These are phyloP conservation scores for Sanghuangporus weigelae DNA, from an alignment of 1,284 basidiomycete species.

Conservation along the genomic window DNA sequence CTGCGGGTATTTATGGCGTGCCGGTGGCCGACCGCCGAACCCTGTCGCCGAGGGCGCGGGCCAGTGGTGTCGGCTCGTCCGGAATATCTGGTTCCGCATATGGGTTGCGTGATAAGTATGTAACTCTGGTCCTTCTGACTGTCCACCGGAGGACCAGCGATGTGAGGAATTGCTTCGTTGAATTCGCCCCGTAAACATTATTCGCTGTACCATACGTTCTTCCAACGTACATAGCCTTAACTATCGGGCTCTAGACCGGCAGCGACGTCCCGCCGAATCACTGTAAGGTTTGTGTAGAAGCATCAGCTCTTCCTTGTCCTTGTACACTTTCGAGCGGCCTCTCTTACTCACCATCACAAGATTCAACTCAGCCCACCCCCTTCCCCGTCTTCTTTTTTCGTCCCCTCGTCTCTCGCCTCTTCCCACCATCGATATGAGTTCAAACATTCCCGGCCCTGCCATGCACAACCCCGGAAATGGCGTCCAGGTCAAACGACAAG, in stretches of 20 bases:
- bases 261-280: background rate
- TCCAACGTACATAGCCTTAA: background rate
- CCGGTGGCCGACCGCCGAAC: background rate
- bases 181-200: background rate
- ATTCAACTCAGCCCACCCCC: slow-evolving; percentile 6
- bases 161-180: background rate
- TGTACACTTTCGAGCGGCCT: background rate
- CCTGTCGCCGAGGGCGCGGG: background rate
- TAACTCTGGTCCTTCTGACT: no score
- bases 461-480: slow-evolving; percentile 12
- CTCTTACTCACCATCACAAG: slow-evolving; percentile 9
- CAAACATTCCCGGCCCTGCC: background rate
- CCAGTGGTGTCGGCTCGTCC: background rate
- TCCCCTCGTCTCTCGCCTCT: background rate
- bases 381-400: background rate
- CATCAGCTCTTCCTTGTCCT: background rate
- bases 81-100: background rate
- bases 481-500: slow-evolving; percentile 34
- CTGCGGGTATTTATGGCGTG: no score
- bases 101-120: background rate
- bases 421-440: slow-evolving; percentile 15
- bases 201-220: background rate
- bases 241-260: background rate
- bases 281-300: slow-evolving; percentile 7
- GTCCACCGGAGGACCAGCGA: background rate